Percentiles rank a stretch among this genome's conserved stretches.
phyloP scores from a whole-genome alignment of 495 filamentous ascomycete species.

The Pyrenula aspistea region DNA sequence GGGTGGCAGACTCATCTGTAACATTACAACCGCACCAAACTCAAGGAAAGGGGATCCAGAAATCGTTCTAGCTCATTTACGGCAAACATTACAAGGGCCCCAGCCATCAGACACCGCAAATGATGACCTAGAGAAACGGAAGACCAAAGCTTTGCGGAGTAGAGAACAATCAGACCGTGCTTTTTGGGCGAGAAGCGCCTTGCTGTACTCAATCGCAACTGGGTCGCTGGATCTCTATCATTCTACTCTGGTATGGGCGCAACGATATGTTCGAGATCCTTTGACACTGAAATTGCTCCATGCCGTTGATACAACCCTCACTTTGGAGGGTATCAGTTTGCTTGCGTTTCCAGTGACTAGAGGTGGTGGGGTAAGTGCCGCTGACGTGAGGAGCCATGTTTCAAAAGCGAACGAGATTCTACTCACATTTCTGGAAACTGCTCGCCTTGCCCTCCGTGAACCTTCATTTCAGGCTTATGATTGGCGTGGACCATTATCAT shows the following conservation, averaged over 20 bases:
- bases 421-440: slow-evolving; percentile 4
- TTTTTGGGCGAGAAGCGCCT: slow-evolving; percentile 12
- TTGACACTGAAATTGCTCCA: slow-evolving; percentile 11
- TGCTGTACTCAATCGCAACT: slow-evolving; percentile 17
- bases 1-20: neutral
- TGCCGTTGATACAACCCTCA: slow-evolving; percentile 4
- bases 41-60: slow-evolving; percentile 1
- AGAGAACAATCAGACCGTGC: slow-evolving; percentile 14
- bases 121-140: slow-evolving; percentile 5
- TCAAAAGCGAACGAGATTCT: neutral
- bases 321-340: slow-evolving; percentile 10
- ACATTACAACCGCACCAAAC: neutral
- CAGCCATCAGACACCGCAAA: slow-evolving; percentile 5
- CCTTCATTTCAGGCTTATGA: slow-evolving; percentile 1
- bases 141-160: slow-evolving; percentile 7
- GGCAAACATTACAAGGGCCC: slow-evolving; percentile 9
- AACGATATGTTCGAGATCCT: slow-evolving; percentile 18
- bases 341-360: slow-evolving; percentile 4
- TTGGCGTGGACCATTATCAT: slow-evolving; percentile 5
- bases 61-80: neutral
- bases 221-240: slow-evolving; percentile 12
- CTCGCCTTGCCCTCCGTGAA: neutral
- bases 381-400: neutral
- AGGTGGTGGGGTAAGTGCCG: neutral
- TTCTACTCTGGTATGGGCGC: slow-evolving; percentile 15